phyloP scores from a whole-genome alignment of 163 green algal genomes.

The Volvox carteri region DNA sequence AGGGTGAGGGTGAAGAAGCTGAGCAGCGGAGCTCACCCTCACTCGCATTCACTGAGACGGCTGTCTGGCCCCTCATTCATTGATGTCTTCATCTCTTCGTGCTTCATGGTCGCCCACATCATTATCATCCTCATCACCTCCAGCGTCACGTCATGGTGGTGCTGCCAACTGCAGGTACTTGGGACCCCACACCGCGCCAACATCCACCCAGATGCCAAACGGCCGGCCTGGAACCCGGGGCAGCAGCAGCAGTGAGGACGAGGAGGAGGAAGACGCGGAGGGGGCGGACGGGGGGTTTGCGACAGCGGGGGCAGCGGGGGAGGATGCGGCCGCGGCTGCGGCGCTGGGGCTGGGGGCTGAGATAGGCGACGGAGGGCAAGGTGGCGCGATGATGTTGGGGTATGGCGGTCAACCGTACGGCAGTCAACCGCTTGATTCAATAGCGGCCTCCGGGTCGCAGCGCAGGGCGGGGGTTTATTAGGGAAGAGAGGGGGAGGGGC shows the following conservation, averaged over 20 bases:
- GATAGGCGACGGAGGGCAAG: neutral
- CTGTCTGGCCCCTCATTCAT: too few species aligned
- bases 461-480: neutral
- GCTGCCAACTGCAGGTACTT: conserved; percentile 53
- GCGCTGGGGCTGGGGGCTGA: neutral
- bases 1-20: neutral
- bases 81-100: too few species aligned
- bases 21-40: too few species aligned
- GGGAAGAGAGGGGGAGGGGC: neutral
- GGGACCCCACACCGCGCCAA: conserved; percentile 9
- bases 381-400: neutral
- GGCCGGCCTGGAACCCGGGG: neutral
- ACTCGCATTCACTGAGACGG: too few species aligned
- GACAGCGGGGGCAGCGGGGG: neutral
- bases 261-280: neutral
- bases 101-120: too few species aligned
- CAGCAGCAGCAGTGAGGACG: conserved; percentile 40
- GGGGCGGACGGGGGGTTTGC: neutral
- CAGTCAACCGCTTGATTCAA: neutral
- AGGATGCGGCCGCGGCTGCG: neutral
- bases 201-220: neutral
- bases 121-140: too few species aligned
- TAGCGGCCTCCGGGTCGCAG: neutral
- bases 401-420: too few species aligned
- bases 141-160: too few species aligned